phyloP scores from a whole-genome alignment of 306 rosid genomes.

The Cucurbita argyrosperma region DNA sequence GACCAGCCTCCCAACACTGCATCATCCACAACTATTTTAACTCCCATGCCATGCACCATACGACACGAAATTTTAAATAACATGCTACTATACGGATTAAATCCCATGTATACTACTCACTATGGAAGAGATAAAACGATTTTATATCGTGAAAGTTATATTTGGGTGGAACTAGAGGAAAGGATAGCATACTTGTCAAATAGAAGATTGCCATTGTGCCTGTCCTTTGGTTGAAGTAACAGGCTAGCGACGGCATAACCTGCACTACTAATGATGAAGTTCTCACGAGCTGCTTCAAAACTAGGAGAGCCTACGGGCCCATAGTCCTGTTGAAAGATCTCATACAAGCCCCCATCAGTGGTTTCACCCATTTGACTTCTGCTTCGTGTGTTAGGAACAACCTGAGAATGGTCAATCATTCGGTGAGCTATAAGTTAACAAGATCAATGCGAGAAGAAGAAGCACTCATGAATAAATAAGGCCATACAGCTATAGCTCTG shows the following conservation, averaged over 20 bases:
- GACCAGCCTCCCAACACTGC: slow-evolving; percentile 88
- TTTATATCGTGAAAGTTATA: neutral
- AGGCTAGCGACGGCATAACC: slow-evolving; percentile 99
- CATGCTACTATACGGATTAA: neutral
- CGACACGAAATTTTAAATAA: neutral
- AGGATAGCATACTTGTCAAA: slow-evolving; percentile 49
- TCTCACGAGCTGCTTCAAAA: slow-evolving; percentile 93
- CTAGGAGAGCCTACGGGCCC: slow-evolving; percentile 79
- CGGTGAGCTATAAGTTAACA: neutral
- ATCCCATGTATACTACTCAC: too few relatives aligned
- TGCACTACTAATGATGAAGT: slow-evolving; percentile 85
- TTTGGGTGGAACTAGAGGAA: neutral
- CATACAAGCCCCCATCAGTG: slow-evolving; percentile 91
- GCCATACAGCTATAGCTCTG: neutral
- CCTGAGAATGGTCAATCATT: slow-evolving; percentile 31
- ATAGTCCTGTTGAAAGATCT: slow-evolving; percentile 88
- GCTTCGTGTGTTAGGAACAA: slow-evolving; percentile 83
- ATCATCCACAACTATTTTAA: slow-evolving; percentile 14
- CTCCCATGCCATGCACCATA: neutral
- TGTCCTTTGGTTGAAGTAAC: slow-evolving; percentile 95
- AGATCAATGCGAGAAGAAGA: neutral
- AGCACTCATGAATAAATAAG: neutral
- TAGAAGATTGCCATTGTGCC: slow-evolving; percentile 94
- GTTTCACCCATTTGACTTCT: slow-evolving; percentile 99
- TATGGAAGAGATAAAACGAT: neutral